Base-by-base conservation (phyloP, 1,139 yeast species). In the Hyphopichia buzzinii region DNA sequence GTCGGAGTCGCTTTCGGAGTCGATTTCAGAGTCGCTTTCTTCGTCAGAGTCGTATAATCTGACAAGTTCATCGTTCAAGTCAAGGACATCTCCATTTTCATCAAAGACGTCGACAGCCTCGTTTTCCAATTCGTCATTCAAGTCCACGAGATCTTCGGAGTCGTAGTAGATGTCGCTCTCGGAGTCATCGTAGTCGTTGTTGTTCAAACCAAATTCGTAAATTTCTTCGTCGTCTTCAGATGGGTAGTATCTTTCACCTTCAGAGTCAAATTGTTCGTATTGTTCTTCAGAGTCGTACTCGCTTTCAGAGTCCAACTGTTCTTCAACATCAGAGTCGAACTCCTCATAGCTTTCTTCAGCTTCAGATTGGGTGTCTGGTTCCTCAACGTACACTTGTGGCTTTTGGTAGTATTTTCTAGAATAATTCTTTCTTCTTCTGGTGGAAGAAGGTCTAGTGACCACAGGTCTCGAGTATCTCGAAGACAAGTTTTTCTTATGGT, bases 381-480 rank as follows among this genome's bases (percentile, higher is more conserved):
- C 74, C 54, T 67, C 74, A 37, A 67, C 71, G 38, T 53, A 65
- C 11, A 62, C 73, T 36, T 65, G 69, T 46, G 63, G 67, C 39
- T 55, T 58, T 43, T 62, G 62, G 43, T 58, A 62, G 40, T 64
- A 64, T 30, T 55, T 55, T 53, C 67, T 60, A 44, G 26, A 14
- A 17, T 63, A 62, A 24, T 46, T 43, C 21, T 40, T 43, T 30
- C 42, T 54, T 42, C 48, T 57, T 30, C 33, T 42, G 34, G 35
- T 36, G 15, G 38, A 38, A 22, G 49, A 37, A 12, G 59, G 58
- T 42, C 52, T 55, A 21, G 49, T 34, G 14, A 52, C 52, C 33
- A 37, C 39, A 23, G 31, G 29, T 15, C 23, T 46, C 22, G 13
- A 17, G 17, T 25, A 24, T 28, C 32, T 28, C n/a, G 4, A 10